Percentiles rank a stretch among this genome's conserved stretches.
Evolutionary conservation across 495 filamentous ascomycete species (phyloP).

Genomic region (Xylaria venustula): DNA sequence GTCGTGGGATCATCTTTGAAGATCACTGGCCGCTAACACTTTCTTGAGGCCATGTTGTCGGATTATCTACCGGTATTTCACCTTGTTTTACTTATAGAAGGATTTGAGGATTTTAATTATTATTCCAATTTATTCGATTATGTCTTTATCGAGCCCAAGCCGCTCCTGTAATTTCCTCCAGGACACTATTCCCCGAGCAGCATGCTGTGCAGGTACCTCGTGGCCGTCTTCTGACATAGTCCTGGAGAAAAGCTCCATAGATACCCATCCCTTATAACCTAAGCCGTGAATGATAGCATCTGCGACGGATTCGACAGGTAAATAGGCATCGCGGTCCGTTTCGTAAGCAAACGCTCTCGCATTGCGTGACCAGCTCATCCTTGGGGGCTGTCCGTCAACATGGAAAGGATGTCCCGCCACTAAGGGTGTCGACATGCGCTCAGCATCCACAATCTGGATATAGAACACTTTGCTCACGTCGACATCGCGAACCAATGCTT

Average conservation of each 20-base stretch:
- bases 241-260: constrained; percentile 69
- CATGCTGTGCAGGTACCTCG: constrained; percentile 58
- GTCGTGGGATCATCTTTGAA: no score
- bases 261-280: constrained; percentile 70
- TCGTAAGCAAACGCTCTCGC: constrained; percentile 71
- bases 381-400: constrained; percentile 54
- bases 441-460: constrained; percentile 72
- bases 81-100: no score
- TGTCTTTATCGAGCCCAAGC: constrained; percentile 46
- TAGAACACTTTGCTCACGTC: constrained; percentile 69
- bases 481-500: constrained; percentile 50
- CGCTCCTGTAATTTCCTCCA: constrained; percentile 57
- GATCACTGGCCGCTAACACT: no score
- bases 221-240: constrained; percentile 49
- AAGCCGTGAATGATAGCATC: constrained; percentile 57
- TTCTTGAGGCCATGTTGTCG: no score
- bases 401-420: constrained; percentile 59
- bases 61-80: no score
- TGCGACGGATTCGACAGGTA: constrained; percentile 61
- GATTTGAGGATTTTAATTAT: no score
- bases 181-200: constrained; percentile 54
- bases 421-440: constrained; percentile 54
- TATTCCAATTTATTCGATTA: no score
- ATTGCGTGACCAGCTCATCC: constrained; percentile 77
- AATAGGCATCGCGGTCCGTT: constrained; percentile 61